Conservation (phyloP, 371 early-diverging fungal genomes). For the Circinella minor region DNA sequence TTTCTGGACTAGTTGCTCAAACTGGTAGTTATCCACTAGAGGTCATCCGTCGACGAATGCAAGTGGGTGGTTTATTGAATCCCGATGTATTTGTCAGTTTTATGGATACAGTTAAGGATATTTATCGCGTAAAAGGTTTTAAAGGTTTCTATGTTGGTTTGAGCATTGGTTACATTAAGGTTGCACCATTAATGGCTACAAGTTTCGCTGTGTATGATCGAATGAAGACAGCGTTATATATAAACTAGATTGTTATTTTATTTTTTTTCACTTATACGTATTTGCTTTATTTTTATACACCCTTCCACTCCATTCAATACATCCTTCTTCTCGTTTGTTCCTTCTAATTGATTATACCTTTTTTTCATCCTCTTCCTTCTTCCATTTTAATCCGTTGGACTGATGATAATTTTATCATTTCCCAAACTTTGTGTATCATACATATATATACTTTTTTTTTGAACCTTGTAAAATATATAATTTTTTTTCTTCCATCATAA, state of each 20-base stretch:
- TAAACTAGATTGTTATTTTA: conserved; percentile 31
- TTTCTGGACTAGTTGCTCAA: conserved; percentile 88
- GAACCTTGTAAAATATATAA: background rate
- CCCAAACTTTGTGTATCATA: too few species aligned
- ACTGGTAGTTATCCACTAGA: conserved; percentile 93
- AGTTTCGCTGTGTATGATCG: conserved; percentile 86
- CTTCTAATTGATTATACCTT: too few species aligned
- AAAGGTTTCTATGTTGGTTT: conserved; percentile 97
- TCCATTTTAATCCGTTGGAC: too few species aligned
- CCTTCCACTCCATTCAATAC: too few species aligned
- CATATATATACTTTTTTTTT: too few species aligned
- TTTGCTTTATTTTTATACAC: too few species aligned
- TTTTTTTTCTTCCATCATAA: background rate
- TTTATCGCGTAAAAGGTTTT: conserved; percentile 74
- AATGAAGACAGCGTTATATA: conserved; percentile 67
- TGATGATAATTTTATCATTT: too few species aligned
- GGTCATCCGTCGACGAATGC: conserved; percentile 85
- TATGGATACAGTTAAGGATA: conserved; percentile 61
- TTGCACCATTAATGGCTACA: conserved; percentile 90
- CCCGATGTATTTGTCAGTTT: conserved; percentile 62
- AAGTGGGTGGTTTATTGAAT: conserved; percentile 75
- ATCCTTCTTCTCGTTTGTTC: too few species aligned
- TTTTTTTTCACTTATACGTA: background rate
- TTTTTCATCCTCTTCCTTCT: too few species aligned
- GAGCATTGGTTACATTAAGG: conserved; percentile 95